Base-by-base conservation (phyloP, 2,329 filamentous ascomycete genomes). In the Fonsecaea multimorphosa region DNA sequence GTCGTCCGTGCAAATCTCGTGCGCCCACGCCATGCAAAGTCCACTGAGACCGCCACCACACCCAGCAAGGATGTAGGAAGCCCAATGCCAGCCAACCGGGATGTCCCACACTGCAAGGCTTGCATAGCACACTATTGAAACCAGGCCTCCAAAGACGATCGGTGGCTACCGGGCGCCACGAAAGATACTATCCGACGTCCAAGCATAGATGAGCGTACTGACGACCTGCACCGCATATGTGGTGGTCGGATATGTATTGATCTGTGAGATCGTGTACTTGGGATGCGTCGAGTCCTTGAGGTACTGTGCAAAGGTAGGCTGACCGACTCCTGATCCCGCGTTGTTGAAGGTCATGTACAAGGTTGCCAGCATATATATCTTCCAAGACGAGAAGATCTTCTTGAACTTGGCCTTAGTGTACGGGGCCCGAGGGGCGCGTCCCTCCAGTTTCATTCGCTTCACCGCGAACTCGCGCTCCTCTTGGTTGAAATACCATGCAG, bases 301-400 rank as follows among this genome's bases (percentile, higher is more conserved):
- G 67, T 73, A 82, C 73, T 80, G 81, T 73, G 73, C 81, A 68
- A 89, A 89, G 0, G 85, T 81, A 0, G 87, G 87, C 72, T 86
- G 84, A 12, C 78, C 72, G 19, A 79, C 78, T 1, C 79, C 77
- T 1, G 77, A 79, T 2, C 58, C 62, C 1, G 83, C 86, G 70
- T 90, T 90, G 75, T 88, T 89, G 78, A 89, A 90, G 49, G 85
- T 82, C 72, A 89, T 81, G 73, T 90, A 90, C 1, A 89, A 75
- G 0, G 85, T 61, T 0, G 82, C 82, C 2, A 91, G 77, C 0
- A 83, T 69, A 62, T 87, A 90, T 1, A 90, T 85, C 67, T 88
- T 87, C 88, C 88, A 90, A 5, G 84, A 85, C 0, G 81, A 80
- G 63, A 89, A 84, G 19, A 90, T 89, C 70, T 83, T 85, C 74